phyloP scores from a whole-genome alignment of 352 stramenopile species.

The Globisporangium cederbergense region DNA sequence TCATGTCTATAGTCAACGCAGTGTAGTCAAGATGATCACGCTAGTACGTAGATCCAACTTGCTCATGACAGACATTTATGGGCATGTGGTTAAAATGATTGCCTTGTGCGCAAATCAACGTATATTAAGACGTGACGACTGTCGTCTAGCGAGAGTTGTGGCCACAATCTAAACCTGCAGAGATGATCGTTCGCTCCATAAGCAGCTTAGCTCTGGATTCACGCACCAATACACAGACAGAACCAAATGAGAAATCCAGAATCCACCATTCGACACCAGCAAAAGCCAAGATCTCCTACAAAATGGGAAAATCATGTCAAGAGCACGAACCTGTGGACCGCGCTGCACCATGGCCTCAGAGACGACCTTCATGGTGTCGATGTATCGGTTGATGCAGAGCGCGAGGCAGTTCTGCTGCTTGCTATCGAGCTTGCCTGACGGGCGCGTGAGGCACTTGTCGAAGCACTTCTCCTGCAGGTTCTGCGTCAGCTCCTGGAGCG shows the following conservation, averaged over 20 bases:
- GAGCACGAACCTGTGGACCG: slow-evolving; percentile 42
- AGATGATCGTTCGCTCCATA: slow-evolving; percentile 4
- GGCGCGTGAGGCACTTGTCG: slow-evolving; percentile 84
- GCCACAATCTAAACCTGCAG: slow-evolving; percentile 9
- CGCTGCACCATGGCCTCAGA: slow-evolving; percentile 80
- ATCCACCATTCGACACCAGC: not conserved
- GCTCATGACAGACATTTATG: not conserved
- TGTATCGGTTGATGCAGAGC: slow-evolving; percentile 89
- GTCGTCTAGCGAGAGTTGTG: not conserved
- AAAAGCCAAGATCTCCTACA: not conserved
- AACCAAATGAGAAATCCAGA: not conserved
- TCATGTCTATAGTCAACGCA: not conserved
- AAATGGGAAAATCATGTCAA: not conserved
- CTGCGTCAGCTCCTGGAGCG: slow-evolving; percentile 82
- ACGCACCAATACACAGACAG: slow-evolving; percentile 1
- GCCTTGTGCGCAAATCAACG: slow-evolving; percentile 4
- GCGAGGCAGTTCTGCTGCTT: slow-evolving; percentile 90
- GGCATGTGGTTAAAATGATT: not conserved
- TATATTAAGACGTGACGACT: slow-evolving; percentile 15
- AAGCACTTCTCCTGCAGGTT: slow-evolving; percentile 90
- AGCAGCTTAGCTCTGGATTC: slow-evolving; percentile 9
- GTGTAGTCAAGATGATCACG: not conserved
- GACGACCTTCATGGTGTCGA: slow-evolving; percentile 90
- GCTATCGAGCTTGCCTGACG: slow-evolving; percentile 81
- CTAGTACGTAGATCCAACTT: not conserved